Evolutionary conservation across 2,329 filamentous ascomycete species (phyloP).

Genomic region (Botrytis cinerea): DNA sequence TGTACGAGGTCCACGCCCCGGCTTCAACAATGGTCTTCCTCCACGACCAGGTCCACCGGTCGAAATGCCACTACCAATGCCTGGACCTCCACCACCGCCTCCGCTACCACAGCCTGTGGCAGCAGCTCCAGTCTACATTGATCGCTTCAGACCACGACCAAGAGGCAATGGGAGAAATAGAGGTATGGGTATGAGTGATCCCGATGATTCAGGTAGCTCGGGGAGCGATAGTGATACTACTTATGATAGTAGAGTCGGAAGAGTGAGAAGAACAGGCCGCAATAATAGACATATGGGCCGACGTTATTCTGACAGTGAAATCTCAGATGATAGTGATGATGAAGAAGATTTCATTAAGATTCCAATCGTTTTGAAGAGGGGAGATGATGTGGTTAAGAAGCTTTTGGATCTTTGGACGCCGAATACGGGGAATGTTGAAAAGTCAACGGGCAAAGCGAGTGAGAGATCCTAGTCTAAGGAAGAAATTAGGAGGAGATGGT

Average conservation of each 20-base stretch:
- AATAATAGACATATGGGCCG: not conserved
- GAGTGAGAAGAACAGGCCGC: constrained; percentile 14
- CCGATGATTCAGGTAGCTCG: not conserved
- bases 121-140: not conserved
- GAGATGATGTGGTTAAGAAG: constrained; percentile 30
- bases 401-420: constrained; percentile 31
- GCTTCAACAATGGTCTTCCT: not conserved
- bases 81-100: not conserved
- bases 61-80: not conserved
- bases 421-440: not conserved
- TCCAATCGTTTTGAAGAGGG: constrained; percentile 25
- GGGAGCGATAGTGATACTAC: constrained; percentile 24
- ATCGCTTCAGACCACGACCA: not conserved
- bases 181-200: not conserved
- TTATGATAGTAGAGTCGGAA: constrained; percentile 16
- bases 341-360: constrained; percentile 28
- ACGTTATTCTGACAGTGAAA: not conserved
- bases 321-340: constrained; percentile 19
- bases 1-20: not conserved
- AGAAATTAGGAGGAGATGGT: not conserved
- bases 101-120: not conserved
- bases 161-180: not conserved
- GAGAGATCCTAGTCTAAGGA: not conserved
- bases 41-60: not conserved
- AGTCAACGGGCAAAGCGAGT: not conserved